A percentile compares a stretch with the other conserved stretches of the same genome.
Conservation (phyloP, 2,329 filamentous ascomycete species). For the Fusarium begoniae region DNA sequence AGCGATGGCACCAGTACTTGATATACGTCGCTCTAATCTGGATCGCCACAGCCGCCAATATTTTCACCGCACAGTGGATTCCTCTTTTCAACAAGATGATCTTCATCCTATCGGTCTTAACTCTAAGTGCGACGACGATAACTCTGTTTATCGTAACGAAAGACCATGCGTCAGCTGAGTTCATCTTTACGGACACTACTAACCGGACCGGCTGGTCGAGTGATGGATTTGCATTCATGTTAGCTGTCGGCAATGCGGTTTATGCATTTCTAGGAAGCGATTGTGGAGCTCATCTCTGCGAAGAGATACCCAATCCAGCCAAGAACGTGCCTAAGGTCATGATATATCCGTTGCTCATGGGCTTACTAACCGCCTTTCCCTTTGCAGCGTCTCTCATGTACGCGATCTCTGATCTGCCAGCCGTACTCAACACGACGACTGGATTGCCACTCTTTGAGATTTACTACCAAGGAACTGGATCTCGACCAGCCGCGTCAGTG, state of each 20-base stretch:
- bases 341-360: slow-evolving; percentile 33
- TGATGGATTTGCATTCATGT: slow-evolving; percentile 27
- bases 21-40: slow-evolving; percentile 71
- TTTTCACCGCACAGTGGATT: slow-evolving; percentile 55
- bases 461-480: slow-evolving; percentile 33
- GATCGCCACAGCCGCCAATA: slow-evolving; percentile 68
- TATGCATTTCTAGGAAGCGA: slow-evolving; percentile 37
- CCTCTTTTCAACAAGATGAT: slow-evolving; percentile 29
- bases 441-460: slow-evolving; percentile 35
- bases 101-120: slow-evolving; percentile 12
- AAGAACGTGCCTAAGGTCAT: slow-evolving; percentile 38
- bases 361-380: slow-evolving; percentile 32
- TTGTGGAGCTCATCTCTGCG: slow-evolving; percentile 36
- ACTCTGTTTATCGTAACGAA: slow-evolving; percentile 12
- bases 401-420: slow-evolving; percentile 15
- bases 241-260: slow-evolving; percentile 18
- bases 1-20: slow-evolving; percentile 74
- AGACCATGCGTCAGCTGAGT: slow-evolving; percentile 7
- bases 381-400: slow-evolving; percentile 31
- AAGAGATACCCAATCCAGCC: slow-evolving; percentile 38
- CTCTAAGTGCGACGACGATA: slow-evolving; percentile 18
- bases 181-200: slow-evolving; percentile 23
- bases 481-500: slow-evolving; percentile 13
- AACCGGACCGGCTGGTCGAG: slow-evolving; percentile 26
- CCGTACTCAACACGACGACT: slow-evolving; percentile 22